Base-by-base conservation (phyloP, 495 filamentous ascomycete genomes). In the Penicillium waksmanii region DNA sequence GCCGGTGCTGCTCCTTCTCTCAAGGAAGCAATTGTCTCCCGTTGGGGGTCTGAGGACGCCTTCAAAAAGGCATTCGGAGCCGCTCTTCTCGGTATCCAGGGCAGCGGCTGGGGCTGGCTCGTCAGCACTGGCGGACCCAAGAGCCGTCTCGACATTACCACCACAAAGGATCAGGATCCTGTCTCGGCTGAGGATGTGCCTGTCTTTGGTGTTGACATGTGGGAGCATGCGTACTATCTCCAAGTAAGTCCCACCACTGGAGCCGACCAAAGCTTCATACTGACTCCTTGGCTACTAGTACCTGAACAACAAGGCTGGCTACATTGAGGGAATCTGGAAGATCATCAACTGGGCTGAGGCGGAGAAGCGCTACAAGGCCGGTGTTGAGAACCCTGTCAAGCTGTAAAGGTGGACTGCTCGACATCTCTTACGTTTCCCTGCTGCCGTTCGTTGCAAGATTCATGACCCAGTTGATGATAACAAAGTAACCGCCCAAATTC, bases 301-400 rank as follows among this genome's bases (percentile, higher is more conserved):
- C 69, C 80, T 96, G 75, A 98, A 97, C 76, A 88, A 94, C 63
- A 98, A 98, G 82, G 95, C 90, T 13, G 91, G 93, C 63, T 98
- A 98, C 75, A 94, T 97, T 61, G 84, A 86, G 43, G 90, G 89
- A 34, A 89, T 98, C 66, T 98, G 95, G 95, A 91, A 96, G 74
- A 90, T 98, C 18, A 82, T 98, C 57, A 97, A 97, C 77, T 98
- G 95, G 95, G 90, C 89, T 70, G 85, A 87, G 43, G 93, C 90
- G 3, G 95, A 96, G 82, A 82, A 87, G 65, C 84, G 95, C 51
- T 94, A 90, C 68, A 65, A 51, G 42, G 63, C 66, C 44, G 77
- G 71, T 5, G 65, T 73, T 18, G 65, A 73, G 52, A 68, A 65
- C 11, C 54, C 42, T 10, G 21, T 73, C 33, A 73, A 75, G 59